Evolutionary conservation across 805 yeast genomes (phyloP).

Genomic region (Barnettozyma siamensis): DNA sequence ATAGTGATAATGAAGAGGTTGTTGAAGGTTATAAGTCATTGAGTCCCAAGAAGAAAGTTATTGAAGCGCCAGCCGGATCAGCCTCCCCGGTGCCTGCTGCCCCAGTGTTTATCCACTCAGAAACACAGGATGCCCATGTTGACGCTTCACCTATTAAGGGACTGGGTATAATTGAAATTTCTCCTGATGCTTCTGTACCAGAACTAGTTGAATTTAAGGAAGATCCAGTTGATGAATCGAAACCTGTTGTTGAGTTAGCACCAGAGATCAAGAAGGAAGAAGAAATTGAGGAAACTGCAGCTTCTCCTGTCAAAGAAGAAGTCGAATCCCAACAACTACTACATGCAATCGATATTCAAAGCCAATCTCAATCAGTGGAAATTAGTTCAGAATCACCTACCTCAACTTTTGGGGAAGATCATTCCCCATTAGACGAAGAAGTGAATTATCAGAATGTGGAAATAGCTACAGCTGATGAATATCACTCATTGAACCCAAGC

Average conservation of each 20-base stretch:
- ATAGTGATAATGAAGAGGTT: slow-evolving; percentile 4
- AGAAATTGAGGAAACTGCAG: too few relatives aligned
- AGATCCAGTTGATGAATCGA: too few relatives aligned
- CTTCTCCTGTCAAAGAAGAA: too few relatives aligned
- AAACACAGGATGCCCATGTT: too few relatives aligned
- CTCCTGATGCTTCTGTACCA: too few relatives aligned
- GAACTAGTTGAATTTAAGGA: too few relatives aligned
- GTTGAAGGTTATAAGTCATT: slow-evolving; percentile 8
- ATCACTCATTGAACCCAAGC: slow-evolving; percentile 8
- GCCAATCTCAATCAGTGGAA: not conserved
- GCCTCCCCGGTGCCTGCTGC: not conserved
- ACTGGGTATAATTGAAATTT: too few relatives aligned
- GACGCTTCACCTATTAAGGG: too few relatives aligned
- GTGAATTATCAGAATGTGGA: slow-evolving; percentile 1
- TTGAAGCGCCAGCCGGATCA: not conserved
- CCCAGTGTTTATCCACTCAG: too few relatives aligned
- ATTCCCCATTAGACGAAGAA: slow-evolving; percentile 2
- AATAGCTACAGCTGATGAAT: slow-evolving; percentile 4
- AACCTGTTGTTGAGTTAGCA: too few relatives aligned
- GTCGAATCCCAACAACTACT: too few relatives aligned
- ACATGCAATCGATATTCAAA: not conserved
- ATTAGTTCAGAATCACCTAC: not conserved
- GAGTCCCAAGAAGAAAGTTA: slow-evolving; percentile 6
- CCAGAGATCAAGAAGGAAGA: too few relatives aligned
- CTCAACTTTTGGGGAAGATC: not conserved